Evolutionary conservation across 768 basidiomycete genomes (phyloP).

Genomic region (Paxillus ammoniavirescens): DNA sequence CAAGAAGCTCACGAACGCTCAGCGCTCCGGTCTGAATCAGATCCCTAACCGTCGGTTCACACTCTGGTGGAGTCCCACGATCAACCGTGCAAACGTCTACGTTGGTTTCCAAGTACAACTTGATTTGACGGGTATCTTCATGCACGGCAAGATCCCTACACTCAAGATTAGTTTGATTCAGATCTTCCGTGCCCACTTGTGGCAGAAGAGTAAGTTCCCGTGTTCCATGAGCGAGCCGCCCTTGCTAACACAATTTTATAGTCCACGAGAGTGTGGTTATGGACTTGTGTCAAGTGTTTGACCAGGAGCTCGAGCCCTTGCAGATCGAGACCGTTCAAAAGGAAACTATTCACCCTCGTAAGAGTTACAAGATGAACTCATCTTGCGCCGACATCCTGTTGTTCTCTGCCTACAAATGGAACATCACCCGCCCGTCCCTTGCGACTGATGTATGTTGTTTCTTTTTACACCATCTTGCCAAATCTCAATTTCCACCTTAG

Average conservation of each 20-base stretch:
- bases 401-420: conserved; percentile 98
- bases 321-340: conserved; percentile 99
- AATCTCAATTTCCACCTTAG: conserved; percentile 35
- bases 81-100: conserved; percentile 98
- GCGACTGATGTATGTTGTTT: conserved; percentile 75
- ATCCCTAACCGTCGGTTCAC: conserved; percentile 99
- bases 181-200: conserved; percentile 99
- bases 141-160: conserved; percentile 98
- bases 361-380: conserved; percentile 99
- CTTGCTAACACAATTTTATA: conserved; percentile 26
- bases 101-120: conserved; percentile 99
- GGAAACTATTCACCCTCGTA: conserved; percentile 98
- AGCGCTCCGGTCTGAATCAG: conserved; percentile 95
- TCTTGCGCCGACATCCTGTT: conserved; percentile 98
- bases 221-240: conserved; percentile 15
- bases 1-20: conserved; percentile 97
- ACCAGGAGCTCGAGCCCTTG: conserved; percentile 96
- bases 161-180: conserved; percentile 99
- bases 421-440: conserved; percentile 93
- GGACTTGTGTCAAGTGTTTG: conserved; percentile 98
- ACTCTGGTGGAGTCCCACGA: conserved; percentile 98
- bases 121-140: conserved; percentile 96
- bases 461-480: background rate
- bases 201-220: conserved; percentile 90
- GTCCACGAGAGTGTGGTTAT: conserved; percentile 92